Base-by-base conservation (phyloP, 2,329 filamentous ascomycete species). In the Xylariaceae sp. region DNA sequence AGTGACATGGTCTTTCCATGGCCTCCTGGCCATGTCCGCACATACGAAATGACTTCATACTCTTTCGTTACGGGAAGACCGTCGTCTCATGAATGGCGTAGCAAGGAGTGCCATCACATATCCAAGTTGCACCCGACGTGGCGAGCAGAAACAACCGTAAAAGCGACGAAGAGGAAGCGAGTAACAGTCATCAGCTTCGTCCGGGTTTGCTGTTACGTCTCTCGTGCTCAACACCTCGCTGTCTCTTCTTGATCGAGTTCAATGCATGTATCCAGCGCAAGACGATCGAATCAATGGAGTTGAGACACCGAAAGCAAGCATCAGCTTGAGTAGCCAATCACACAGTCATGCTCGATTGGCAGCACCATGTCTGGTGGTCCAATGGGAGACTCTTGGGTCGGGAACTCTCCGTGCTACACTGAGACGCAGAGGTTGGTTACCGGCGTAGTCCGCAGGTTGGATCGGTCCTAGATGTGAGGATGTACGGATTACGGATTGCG, bases 261-360 rank as follows among this genome's bases (percentile, higher is more conserved):
- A 57, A 59, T 62, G 59, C 59, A 62, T 17, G 57, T 54, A 62
- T 62, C 59, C 57, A 58, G 52, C 48, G 15, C 51, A 60, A 54
- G 13, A 30, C 48, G 59, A 61, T 62, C 59, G 54, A 61, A 61
- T 58, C 59, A 47, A 55, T 50, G 51, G 37, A 44, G 42, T 55
- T 51, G 56, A 57, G 56, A 61, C 54, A 55, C 56, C 49, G 37
- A 51, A 55, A 57, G 54, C 60, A 57, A 57, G 53, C 51, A 57
- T 30, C 42, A 30, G 30, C 18, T 30, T 44, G 17, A 17, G 13
- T 47, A 10, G 6, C 61, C 59, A 63, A 63, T 61, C 53, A 53
- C 9, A 30, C 6, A 52, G 37, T 9, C 47, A 42, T 51, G 23
- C n/a, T 35, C 55, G 50, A 39, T 18, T 52, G 17, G 34, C 15